phyloP scores from a whole-genome alignment of 768 basidiomycete species.

The Podaxis sp. region DNA sequence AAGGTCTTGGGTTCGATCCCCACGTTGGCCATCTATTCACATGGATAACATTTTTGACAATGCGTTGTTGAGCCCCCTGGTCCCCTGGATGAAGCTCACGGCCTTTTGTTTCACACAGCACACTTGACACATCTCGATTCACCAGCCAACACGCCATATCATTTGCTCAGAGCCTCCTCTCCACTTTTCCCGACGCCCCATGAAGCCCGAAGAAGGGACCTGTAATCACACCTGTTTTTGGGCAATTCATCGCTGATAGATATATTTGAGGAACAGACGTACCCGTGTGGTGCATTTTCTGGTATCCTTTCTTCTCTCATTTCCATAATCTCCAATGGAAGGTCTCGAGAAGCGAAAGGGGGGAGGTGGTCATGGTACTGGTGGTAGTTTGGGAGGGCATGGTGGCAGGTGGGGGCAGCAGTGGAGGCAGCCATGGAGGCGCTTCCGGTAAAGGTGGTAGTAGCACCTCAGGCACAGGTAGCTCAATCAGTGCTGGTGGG shows the following conservation, averaged over 20 bases:
- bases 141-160: too few relatives aligned
- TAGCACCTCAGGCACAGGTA: background rate
- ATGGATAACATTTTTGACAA: background rate
- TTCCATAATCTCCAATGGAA: background rate
- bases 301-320: too few relatives aligned
- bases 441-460: background rate
- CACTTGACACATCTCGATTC: too few relatives aligned
- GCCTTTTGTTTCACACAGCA: background rate
- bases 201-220: too few relatives aligned
- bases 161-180: too few relatives aligned
- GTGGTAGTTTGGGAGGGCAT: too few relatives aligned
- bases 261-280: background rate
- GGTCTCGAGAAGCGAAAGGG: background rate
- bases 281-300: background rate
- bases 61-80: background rate
- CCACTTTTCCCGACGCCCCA: too few relatives aligned
- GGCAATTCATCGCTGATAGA: background rate
- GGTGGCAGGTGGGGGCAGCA: background rate
- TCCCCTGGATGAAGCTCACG: background rate
- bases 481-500: background rate
- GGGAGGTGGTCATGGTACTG: background rate
- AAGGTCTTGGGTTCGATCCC: constrained; percentile 51
- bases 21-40: constrained; percentile 15
- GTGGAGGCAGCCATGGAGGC: background rate
- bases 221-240: too few relatives aligned